Percentiles rank a stretch among this genome's conserved stretches.
These are phyloP conservation scores for Colletotrichum euphorbiae DNA, from an alignment of 2,329 filamentous ascomycete species.

Conservation along the genomic window DNA sequence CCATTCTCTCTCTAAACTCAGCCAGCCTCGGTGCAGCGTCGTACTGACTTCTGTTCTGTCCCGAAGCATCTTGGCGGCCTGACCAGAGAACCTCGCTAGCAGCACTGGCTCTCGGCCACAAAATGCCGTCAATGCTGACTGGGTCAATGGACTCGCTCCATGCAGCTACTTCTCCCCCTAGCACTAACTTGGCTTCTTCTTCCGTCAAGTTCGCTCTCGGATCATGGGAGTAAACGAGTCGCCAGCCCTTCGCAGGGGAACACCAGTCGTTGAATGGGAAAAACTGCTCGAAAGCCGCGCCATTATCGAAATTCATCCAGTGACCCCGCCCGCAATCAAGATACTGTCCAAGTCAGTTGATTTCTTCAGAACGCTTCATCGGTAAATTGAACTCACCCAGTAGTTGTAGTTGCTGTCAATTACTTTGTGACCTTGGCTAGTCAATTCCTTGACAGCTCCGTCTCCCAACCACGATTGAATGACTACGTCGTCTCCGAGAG, in stretches of 20 bases:
- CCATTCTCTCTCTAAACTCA: slow-evolving; percentile 81
- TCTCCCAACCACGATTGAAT: slow-evolving; percentile 83
- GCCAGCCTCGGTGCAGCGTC: slow-evolving; percentile 76
- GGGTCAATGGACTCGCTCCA: slow-evolving; percentile 86
- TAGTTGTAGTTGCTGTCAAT: slow-evolving; percentile 82
- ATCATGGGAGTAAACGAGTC: slow-evolving; percentile 83
- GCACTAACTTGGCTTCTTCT: slow-evolving; percentile 72
- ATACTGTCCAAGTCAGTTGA: slow-evolving; percentile 62
- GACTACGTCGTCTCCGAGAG: slow-evolving; percentile 75
- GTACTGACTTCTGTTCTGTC: slow-evolving; percentile 77
- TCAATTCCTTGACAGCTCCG: slow-evolving; percentile 69
- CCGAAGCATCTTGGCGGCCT: slow-evolving; percentile 72
- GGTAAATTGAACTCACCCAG: slow-evolving; percentile 67
- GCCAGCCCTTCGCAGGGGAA: slow-evolving; percentile 83
- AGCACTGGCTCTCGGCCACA: slow-evolving; percentile 82
- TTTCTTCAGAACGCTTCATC: background rate
- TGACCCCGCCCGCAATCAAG: slow-evolving; percentile 86
- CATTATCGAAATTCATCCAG: slow-evolving; percentile 79
- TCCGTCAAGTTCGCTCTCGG: slow-evolving; percentile 73
- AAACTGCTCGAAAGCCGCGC: slow-evolving; percentile 60
- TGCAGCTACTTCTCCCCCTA: slow-evolving; percentile 85
- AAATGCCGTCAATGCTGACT: slow-evolving; percentile 77
- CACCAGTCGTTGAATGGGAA: slow-evolving; percentile 88
- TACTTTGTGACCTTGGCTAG: slow-evolving; percentile 74
- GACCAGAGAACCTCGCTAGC: slow-evolving; percentile 86